Percentiles rank a stretch among this genome's conserved stretches.
These are phyloP conservation scores for Phytopythium kandeliae DNA, from an alignment of 352 stramenopile genomes.

Conservation along the genomic window DNA sequence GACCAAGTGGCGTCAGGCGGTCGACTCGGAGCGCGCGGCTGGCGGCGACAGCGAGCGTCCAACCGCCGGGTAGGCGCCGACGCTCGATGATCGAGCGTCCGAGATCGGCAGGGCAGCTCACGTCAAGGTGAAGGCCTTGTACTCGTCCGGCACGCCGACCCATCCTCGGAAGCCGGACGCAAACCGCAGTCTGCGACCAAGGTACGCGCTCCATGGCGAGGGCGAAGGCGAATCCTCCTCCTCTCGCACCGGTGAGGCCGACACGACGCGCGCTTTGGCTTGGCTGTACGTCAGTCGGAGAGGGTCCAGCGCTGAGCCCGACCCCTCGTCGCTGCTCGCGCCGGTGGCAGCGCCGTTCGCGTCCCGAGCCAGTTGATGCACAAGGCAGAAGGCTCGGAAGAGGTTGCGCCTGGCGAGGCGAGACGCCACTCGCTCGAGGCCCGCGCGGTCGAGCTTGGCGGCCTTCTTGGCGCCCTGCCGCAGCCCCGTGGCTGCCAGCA, in stretches of 20 bases:
- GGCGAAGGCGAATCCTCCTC: not conserved
- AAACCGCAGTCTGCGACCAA: conserved; percentile 5
- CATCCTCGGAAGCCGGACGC: conserved; percentile 14
- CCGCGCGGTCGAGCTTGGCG: conserved; percentile 32
- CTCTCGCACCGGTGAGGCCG: not conserved
- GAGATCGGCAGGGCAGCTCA: not conserved
- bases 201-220: not conserved
- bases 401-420: conserved; percentile 57
- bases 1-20: conserved; percentile 16
- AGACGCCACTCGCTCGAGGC: conserved; percentile 50
- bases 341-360: not conserved
- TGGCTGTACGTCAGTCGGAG: conserved; percentile 24
- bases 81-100: too few species aligned
- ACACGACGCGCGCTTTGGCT: conserved; percentile 28
- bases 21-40: conserved; percentile 1
- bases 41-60: not conserved
- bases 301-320: not conserved
- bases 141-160: conserved; percentile 22
- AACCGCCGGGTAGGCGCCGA: not conserved
- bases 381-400: conserved; percentile 37
- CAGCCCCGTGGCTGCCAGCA: conserved; percentile 51
- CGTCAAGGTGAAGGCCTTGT: conserved; percentile 31
- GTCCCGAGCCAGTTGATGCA: conserved; percentile 6
- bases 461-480: conserved; percentile 74
- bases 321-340: not conserved